These are phyloP conservation scores for Teratosphaeria destructans DNA, from an alignment of 2,329 filamentous ascomycete species.

Conservation along the genomic window DNA sequence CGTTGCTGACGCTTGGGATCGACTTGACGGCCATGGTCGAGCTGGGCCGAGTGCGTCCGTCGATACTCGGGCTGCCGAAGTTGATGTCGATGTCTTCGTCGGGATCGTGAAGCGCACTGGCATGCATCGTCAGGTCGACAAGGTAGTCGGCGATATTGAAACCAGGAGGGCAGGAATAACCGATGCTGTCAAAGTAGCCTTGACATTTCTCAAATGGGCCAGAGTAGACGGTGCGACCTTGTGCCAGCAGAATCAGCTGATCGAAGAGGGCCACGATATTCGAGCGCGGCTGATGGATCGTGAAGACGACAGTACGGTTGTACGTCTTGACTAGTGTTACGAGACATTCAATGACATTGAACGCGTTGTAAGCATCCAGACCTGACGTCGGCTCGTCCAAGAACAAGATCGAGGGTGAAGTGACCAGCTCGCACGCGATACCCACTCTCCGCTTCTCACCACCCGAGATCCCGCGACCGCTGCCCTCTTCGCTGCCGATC, in stretches of 20 bases:
- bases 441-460: constrained; percentile 93
- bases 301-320: constrained; percentile 94
- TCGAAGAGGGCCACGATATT: constrained; percentile 98
- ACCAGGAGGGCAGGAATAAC: constrained; percentile 85
- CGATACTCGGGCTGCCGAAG: constrained; percentile 40
- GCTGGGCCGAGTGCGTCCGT: constrained; percentile 64
- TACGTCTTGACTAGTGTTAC: constrained; percentile 93
- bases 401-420: constrained; percentile 93
- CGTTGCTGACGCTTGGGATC: constrained; percentile 70
- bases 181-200: constrained; percentile 81
- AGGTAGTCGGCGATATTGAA: constrained; percentile 99
- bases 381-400: constrained; percentile 95
- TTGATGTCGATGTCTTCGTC: constrained; percentile 45
- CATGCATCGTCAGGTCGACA: constrained; percentile 96
- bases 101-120: constrained; percentile 48
- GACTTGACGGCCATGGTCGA: constrained; percentile 85
- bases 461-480: constrained; percentile 88
- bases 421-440: constrained; percentile 95
- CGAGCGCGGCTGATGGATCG: constrained; percentile 93
- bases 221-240: constrained; percentile 85
- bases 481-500: constrained; percentile 92
- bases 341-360: constrained; percentile 93
- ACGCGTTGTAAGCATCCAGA: constrained; percentile 92
- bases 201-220: constrained; percentile 84
- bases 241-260: constrained; percentile 78